phyloP scores from a whole-genome alignment of 1,284 basidiomycete species.

The Hymenochaete sp. region DNA sequence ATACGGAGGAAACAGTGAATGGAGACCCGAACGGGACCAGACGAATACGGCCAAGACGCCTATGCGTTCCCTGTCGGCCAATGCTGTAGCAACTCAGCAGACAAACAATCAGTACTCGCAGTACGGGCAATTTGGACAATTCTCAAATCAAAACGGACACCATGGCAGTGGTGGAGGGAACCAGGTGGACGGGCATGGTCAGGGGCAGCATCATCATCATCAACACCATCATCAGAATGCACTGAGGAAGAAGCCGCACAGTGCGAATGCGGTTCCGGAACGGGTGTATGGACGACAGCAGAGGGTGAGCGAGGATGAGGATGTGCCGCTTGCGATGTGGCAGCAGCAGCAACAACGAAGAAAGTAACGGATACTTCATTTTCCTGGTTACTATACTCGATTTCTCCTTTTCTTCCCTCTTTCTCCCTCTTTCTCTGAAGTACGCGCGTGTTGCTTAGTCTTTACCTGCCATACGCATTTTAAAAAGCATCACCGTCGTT shows the following conservation, averaged over 20 bases:
- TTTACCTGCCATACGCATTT: too few species aligned
- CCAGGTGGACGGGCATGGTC: too few species aligned
- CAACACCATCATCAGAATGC: conserved; percentile 34
- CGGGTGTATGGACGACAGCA: conserved; percentile 39
- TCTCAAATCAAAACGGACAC: conserved; percentile 18
- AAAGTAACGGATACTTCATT: too few species aligned
- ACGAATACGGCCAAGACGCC: conserved; percentile 34
- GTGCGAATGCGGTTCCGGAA: conserved; percentile 49
- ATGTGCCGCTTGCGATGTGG: conserved; percentile 66
- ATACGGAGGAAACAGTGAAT: conserved; percentile 15
- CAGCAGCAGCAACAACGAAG: conserved; percentile 71
- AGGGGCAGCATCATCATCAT: conserved; percentile 30
- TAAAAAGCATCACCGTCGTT: too few species aligned
- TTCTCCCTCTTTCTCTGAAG: too few species aligned
- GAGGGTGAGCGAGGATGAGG: conserved; percentile 50
- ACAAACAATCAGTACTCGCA: not conserved
- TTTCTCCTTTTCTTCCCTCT: too few species aligned
- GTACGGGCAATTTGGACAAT: too few species aligned
- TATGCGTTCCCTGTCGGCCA: conserved; percentile 60
- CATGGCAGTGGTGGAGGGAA: conserved; percentile 1
- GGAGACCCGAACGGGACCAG: conserved; percentile 24
- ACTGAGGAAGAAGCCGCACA: conserved; percentile 52
- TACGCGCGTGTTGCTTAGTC: too few species aligned
- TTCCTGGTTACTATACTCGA: too few species aligned
- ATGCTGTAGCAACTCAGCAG: conserved; percentile 30